phyloP scores from a whole-genome alignment of 148 eudicot species.

The Chenopodium album region DNA sequence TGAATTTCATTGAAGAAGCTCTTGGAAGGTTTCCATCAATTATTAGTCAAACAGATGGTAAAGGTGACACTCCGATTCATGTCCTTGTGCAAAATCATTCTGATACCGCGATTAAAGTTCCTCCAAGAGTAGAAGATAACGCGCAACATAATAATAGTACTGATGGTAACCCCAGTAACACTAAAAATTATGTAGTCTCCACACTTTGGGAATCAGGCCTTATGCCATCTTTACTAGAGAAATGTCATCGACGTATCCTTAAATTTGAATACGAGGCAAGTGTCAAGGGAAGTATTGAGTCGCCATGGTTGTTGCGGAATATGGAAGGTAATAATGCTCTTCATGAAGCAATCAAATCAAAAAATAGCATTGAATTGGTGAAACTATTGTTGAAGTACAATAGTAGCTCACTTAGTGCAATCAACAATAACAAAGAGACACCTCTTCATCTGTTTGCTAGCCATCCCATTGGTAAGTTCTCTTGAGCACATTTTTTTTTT shows the following conservation, averaged over 20 bases:
- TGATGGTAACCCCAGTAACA: too few species aligned
- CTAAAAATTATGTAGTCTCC: not conserved
- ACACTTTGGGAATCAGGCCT: not conserved
- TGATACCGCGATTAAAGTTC: not conserved
- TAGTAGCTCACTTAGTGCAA: not conserved
- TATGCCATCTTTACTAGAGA: not conserved
- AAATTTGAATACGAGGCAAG: not conserved
- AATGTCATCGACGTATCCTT: not conserved
- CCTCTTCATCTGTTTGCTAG: slow-evolving; percentile 3
- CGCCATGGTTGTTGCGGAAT: not conserved
- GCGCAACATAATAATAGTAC: not conserved
- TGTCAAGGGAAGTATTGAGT: too few species aligned
- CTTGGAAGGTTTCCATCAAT: not conserved
- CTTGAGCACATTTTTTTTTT: too few species aligned
- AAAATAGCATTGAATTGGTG: not conserved
- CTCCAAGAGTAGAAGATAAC: not conserved
- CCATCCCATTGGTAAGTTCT: not conserved
- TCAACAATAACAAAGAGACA: not conserved
- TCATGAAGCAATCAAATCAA: not conserved
- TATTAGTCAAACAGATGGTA: not conserved
- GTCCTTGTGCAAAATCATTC: not conserved
- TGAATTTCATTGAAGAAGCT: not conserved
- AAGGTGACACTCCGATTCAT: not conserved
- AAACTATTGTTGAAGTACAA: not conserved
- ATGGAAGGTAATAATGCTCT: not conserved